Conservation (phyloP, 2,329 filamentous ascomycete species). For the Exutisphaerella laricina region DNA sequence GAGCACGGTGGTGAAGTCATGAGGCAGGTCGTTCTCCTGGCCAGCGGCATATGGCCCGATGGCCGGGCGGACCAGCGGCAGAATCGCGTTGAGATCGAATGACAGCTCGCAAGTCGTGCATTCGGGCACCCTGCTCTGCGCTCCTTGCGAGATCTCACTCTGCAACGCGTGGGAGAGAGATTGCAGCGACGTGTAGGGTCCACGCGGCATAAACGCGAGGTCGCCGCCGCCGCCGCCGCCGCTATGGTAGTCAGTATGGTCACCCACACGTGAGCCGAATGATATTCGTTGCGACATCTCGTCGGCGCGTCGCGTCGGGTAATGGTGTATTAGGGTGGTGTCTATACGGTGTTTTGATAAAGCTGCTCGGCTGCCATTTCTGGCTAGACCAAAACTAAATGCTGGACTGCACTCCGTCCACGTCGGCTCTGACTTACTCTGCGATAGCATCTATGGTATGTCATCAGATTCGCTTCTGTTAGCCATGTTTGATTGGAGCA, state of each 20-base stretch:
- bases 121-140: slow-evolving; percentile 14
- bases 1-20: slow-evolving; percentile 22
- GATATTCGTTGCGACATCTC: slow-evolving; percentile 20
- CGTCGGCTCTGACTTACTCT: no score
- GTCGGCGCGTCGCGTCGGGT: no score
- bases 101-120: slow-evolving; percentile 25
- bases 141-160: slow-evolving; percentile 16
- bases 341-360: no score
- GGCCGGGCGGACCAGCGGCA: slow-evolving; percentile 25
- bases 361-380: no score
- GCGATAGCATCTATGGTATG: no score
- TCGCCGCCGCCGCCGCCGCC: slow-evolving; percentile 7
- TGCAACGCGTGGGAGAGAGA: slow-evolving; percentile 21
- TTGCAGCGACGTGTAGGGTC: slow-evolving; percentile 20
- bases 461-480: no score
- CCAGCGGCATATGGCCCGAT: slow-evolving; percentile 29
- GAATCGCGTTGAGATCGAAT: slow-evolving; percentile 18
- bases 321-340: no score
- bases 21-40: slow-evolving; percentile 27
- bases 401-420: no score
- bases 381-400: no score
- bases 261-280: slow-evolving; percentile 25
- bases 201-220: slow-evolving; percentile 11
- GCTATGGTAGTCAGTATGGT: slow-evolving; percentile 19
- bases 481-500: no score